Conservation (phyloP, 192 early-diverging fungal genomes). For the Rhizoclosmatium globosum region DNA sequence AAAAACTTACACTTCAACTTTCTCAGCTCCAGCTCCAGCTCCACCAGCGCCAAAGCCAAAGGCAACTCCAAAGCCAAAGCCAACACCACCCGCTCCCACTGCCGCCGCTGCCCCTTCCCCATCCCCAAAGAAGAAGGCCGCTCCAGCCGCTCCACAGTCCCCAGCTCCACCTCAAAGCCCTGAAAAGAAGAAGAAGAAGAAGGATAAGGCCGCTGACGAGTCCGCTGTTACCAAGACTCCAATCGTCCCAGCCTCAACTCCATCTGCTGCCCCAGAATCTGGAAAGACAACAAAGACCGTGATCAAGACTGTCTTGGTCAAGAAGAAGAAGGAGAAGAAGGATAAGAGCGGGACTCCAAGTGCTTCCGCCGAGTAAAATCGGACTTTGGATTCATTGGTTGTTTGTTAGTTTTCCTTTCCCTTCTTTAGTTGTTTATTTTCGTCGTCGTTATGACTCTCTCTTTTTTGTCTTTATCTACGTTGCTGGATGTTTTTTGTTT, state of each 20-base stretch:
- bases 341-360: neutral
- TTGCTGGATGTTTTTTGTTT: no score
- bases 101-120: neutral
- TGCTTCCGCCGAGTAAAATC: no score
- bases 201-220: neutral
- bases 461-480: no score
- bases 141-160: neutral
- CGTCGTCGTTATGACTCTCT: no score
- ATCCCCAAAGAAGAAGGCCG: neutral
- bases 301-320: neutral
- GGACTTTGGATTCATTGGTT: no score
- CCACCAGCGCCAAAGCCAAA: slow-evolving; percentile 17
- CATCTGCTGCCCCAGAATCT: neutral
- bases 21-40: neutral
- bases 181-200: slow-evolving; percentile 19
- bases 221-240: neutral
- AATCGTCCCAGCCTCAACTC: neutral
- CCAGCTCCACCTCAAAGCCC: neutral
- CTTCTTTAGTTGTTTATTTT: no score
- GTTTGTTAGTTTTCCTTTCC: no score
- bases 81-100: neutral
- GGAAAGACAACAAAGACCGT: slow-evolving; percentile 16
- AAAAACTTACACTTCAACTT: neutral
- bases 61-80: neutral
- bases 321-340: slow-evolving; percentile 27